These are phyloP conservation scores for Camellia japonica DNA, from an alignment of 148 eudicot genomes.

Conservation along the genomic window DNA sequence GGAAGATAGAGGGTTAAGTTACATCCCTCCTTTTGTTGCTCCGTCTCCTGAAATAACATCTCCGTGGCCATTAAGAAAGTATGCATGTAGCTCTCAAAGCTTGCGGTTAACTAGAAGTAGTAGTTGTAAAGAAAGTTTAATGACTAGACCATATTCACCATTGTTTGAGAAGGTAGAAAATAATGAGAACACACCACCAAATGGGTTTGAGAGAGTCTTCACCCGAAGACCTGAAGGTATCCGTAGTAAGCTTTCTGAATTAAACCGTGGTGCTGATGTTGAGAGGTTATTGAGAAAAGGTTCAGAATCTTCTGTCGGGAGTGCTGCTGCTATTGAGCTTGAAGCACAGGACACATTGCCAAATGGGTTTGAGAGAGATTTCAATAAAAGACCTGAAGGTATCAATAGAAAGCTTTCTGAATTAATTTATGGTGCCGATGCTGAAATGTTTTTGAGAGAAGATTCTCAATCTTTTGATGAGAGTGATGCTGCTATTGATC, in stretches of 20 bases:
- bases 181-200: slow-evolving; percentile 37
- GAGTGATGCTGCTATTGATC: slow-evolving; percentile 32
- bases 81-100: slow-evolving; percentile 27
- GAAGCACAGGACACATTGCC: slow-evolving; percentile 34
- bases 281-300: slow-evolving; percentile 29
- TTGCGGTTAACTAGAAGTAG: slow-evolving; percentile 39
- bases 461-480: slow-evolving; percentile 27
- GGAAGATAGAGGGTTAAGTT: slow-evolving; percentile 27
- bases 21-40: slow-evolving; percentile 20
- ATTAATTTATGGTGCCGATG: slow-evolving; percentile 29
- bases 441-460: slow-evolving; percentile 29
- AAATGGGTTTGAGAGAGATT: slow-evolving; percentile 29
- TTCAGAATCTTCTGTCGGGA: slow-evolving; percentile 29
- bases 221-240: slow-evolving; percentile 36
- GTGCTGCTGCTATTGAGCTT: slow-evolving; percentile 32
- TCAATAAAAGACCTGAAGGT: slow-evolving; percentile 36
- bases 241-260: slow-evolving; percentile 39
- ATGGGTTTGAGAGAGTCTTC: slow-evolving; percentile 30
- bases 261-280: slow-evolving; percentile 30
- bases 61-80: slow-evolving; percentile 27
- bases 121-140: slow-evolving; percentile 41
- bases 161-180: slow-evolving; percentile 31
- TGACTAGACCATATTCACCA: slow-evolving; percentile 24
- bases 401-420: slow-evolving; percentile 39
- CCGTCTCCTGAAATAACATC: slow-evolving; percentile 31